Base-by-base conservation (phyloP, 2,329 filamentous ascomycete species). In the Epichloe brachyelytri region DNA sequence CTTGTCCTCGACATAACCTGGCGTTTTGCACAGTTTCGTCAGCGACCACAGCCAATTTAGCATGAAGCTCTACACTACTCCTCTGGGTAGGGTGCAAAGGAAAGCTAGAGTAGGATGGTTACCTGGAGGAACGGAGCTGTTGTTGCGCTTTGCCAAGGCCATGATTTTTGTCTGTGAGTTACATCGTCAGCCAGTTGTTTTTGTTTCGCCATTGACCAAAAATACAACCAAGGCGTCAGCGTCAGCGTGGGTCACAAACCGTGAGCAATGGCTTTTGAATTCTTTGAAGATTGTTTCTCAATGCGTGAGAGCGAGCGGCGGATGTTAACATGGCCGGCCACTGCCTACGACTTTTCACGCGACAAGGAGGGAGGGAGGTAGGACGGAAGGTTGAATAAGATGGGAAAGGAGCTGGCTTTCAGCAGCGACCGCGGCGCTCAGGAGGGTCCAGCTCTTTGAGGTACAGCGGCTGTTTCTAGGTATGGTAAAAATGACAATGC, bases 1-100 rank as follows among this genome's bases (percentile, higher is more conserved):
- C 61, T 77, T 76, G 68, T 93, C 86, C 71, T 93, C 88, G 62
- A 76, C 80, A 71, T 93, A 91, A 60, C 83, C 86, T 87, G 55
- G n/a, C n/a, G 17, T 48, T 26, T 36, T n/a, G 50, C 34, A 33
- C 30, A 43, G 14, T 45, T 48, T 33, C 2, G 41, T 50, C 43
- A 50, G 48, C 22, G 5, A 20, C 8, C 10, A 15, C 20, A 17
- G 12, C 34, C 5, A 11, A 19, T 17, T 3, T 20, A 26, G 8
- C 14, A 30, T 34, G 11, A 20, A 37, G 33, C 19, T 7, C 36
- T n/a, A 12, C 34, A 20, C 30, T 30, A 20, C 30, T 30, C 4
- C 34, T 17, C 20, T 22, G 10, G 20, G 3, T 3, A 39, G 20
- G 12, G 5, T 46, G 8, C 6, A 6, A 15, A 15, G 5, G 15